Percentiles rank a stretch among this genome's conserved stretches.
phyloP scores from a whole-genome alignment of 768 basidiomycete species.

The Tricholoma sp. region DNA sequence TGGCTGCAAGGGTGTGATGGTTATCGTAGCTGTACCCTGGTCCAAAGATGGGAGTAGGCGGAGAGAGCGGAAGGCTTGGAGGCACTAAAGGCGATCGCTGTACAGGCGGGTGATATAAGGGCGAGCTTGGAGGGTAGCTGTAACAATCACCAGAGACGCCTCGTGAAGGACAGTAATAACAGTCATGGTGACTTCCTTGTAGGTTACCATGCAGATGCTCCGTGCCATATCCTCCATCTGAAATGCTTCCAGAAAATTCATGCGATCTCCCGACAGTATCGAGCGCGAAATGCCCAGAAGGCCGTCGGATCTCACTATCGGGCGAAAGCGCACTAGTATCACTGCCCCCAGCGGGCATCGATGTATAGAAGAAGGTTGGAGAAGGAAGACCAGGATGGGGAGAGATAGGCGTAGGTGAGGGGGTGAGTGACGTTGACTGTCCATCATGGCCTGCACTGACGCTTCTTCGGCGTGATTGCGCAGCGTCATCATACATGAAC shows the following conservation, averaged over 20 bases:
- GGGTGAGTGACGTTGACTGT: conserved; percentile 6
- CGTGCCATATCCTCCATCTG: not conserved
- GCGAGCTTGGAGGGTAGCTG: conserved; percentile 15
- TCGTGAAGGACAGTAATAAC: conserved; percentile 29
- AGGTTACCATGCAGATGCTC: not conserved
- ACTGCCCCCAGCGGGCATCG: conserved; percentile 20
- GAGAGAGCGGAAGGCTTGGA: conserved; percentile 3
- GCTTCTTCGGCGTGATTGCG: conserved; percentile 20
- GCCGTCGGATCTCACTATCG: not conserved
- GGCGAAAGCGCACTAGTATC: conserved; percentile 21
- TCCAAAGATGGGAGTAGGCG: conserved; percentile 4
- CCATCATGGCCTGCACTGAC: conserved; percentile 23
- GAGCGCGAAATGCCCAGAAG: conserved; percentile 29
- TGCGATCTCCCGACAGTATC: conserved; percentile 27
- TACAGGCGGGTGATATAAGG: conserved; percentile 8
- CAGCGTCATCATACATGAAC: conserved; percentile 19
- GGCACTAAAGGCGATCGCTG: conserved; percentile 3
- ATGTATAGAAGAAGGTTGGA: conserved; percentile 32
- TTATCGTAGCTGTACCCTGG: conserved; percentile 15
- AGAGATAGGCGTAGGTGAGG: conserved; percentile 8
- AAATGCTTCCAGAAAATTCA: not conserved
- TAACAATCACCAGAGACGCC: conserved; percentile 12
- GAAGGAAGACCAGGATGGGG: conserved; percentile 18
- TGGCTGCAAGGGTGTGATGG: conserved; percentile 7
- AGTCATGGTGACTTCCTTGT: conserved; percentile 15